These are phyloP conservation scores for Abrus precatorius DNA, from an alignment of 306 rosid genomes.

Conservation along the genomic window DNA sequence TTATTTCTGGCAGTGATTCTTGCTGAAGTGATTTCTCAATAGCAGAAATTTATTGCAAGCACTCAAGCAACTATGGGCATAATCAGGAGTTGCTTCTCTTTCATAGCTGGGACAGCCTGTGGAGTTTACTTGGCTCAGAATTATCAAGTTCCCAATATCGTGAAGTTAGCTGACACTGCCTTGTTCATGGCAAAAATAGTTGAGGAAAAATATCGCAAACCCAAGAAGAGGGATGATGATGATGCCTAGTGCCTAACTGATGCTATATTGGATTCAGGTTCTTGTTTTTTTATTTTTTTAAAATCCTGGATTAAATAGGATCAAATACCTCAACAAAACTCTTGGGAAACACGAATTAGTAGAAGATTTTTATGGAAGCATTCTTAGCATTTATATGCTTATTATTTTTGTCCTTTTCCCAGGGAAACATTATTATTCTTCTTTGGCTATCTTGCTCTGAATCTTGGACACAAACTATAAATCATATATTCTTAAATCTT, in stretches of 20 bases:
- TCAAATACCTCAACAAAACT: slow-evolving; percentile 16
- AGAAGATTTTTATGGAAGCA: not conserved
- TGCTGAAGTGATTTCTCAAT: slow-evolving; percentile 5
- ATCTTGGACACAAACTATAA: not conserved
- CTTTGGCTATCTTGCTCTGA: slow-evolving; percentile 17
- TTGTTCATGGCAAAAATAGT: slow-evolving; percentile 62
- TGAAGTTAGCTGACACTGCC: slow-evolving; percentile 72
- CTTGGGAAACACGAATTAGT: slow-evolving; percentile 18
- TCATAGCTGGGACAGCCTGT: slow-evolving; percentile 67
- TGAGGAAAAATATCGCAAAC: slow-evolving; percentile 77
- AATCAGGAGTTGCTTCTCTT: slow-evolving; percentile 76
- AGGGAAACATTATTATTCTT: slow-evolving; percentile 22
- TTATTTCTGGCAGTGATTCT: slow-evolving; percentile 37
- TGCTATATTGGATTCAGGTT: slow-evolving; percentile 48
- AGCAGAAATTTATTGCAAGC: slow-evolving; percentile 30
- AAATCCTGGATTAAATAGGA: slow-evolving; percentile 35
- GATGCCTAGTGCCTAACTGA: slow-evolving; percentile 38
- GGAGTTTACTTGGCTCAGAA: slow-evolving; percentile 88
- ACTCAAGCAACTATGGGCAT: slow-evolving; percentile 71
- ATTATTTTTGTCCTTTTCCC: slow-evolving; percentile 12
- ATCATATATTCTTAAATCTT: not conserved
- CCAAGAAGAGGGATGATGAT: slow-evolving; percentile 59
- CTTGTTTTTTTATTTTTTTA: slow-evolving; percentile 7
- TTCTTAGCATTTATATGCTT: not conserved
- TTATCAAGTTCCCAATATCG: slow-evolving; percentile 81